Conservation (phyloP, 192 early-diverging fungal genomes). For the Rhizoclosmatium globosum region DNA sequence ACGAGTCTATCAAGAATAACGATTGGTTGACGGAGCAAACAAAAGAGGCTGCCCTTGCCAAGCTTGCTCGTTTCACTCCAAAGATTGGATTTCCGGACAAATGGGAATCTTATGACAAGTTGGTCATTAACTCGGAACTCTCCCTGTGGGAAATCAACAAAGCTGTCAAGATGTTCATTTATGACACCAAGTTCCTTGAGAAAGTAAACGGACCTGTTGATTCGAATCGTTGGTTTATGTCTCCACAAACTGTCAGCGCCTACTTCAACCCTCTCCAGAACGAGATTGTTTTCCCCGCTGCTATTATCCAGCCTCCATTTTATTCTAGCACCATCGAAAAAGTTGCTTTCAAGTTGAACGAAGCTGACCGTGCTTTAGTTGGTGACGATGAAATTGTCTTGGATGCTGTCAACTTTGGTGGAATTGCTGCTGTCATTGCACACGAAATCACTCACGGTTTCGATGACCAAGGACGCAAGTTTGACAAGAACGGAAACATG, state of each 20-base stretch:
- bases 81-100: constrained; percentile 52
- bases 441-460: constrained; percentile 55
- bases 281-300: constrained; percentile 46
- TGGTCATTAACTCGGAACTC: not conserved
- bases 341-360: constrained; percentile 9
- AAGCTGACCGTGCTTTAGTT: constrained; percentile 12
- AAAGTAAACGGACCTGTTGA: constrained; percentile 39
- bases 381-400: constrained; percentile 10
- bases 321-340: constrained; percentile 19
- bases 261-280: constrained; percentile 46
- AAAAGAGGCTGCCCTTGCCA: constrained; percentile 37
- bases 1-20: constrained; percentile 11
- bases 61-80: constrained; percentile 35
- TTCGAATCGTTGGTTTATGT: constrained; percentile 41
- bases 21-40: constrained; percentile 40
- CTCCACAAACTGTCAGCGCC: constrained; percentile 48
- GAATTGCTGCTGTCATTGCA: constrained; percentile 46
- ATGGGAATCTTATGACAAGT: constrained; percentile 34
- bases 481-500: constrained; percentile 40
- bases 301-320: constrained; percentile 48
- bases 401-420: constrained; percentile 43
- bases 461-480: constrained; percentile 47
- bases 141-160: constrained; percentile 26
- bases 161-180: constrained; percentile 3
- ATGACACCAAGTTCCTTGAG: not conserved